Evolutionary conservation across 495 filamentous ascomycete genomes (phyloP).

Genomic region (Hyaloscypha hepaticicola): DNA sequence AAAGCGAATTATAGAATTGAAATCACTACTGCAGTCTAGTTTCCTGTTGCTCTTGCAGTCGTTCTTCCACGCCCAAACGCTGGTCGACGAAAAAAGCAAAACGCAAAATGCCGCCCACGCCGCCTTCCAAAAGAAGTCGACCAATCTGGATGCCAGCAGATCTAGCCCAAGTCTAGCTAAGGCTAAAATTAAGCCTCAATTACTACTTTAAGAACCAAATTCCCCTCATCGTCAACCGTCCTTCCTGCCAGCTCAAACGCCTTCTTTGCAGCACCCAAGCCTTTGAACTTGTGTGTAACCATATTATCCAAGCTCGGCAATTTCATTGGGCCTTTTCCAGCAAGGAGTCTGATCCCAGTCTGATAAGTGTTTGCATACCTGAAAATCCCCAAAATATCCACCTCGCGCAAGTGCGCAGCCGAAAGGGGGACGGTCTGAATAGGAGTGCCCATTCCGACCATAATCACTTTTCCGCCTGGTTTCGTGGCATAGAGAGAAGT

Average conservation of each 20-base stretch:
- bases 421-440: slow-evolving; percentile 84
- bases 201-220: slow-evolving; percentile 82
- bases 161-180: slow-evolving; percentile 2
- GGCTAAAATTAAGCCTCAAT: slow-evolving; percentile 52
- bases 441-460: slow-evolving; percentile 93
- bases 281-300: slow-evolving; percentile 74
- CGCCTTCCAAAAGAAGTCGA: slow-evolving; percentile 12
- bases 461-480: slow-evolving; percentile 77
- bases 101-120: slow-evolving; percentile 15
- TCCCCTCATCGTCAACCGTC: slow-evolving; percentile 73
- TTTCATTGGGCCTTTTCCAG: slow-evolving; percentile 51
- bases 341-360: slow-evolving; percentile 69
- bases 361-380: slow-evolving; percentile 86
- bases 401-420: slow-evolving; percentile 80
- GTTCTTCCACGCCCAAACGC: too few species aligned
- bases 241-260: slow-evolving; percentile 83
- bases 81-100: slow-evolving; percentile 21
- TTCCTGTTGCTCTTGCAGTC: background rate
- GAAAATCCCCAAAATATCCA: slow-evolving; percentile 91
- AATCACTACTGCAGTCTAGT: slow-evolving; percentile 1
- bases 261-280: slow-evolving; percentile 61
- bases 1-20: slow-evolving; percentile 7
- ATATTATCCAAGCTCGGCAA: slow-evolving; percentile 63
- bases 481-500: slow-evolving; percentile 79
- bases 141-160: slow-evolving; percentile 13